Base-by-base conservation (phyloP, 108 stramenopile species). In the Nannochloropsis gaditana region DNA sequence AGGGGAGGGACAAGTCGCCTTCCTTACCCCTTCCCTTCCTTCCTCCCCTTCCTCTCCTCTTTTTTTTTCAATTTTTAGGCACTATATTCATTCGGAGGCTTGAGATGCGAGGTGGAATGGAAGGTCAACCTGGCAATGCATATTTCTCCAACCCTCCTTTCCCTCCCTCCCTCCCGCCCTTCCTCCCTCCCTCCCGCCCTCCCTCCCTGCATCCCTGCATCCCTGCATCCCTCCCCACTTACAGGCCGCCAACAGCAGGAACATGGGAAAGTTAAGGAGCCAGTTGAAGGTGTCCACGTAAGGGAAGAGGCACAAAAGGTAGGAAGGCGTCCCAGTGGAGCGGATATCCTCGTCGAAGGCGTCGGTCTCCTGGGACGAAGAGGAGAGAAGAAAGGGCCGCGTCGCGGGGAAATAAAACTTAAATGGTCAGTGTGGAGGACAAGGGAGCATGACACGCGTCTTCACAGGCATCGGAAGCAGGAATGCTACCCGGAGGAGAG, bases 101-200 rank as follows among this genome's bases (percentile, higher is more conserved):
- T 15, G 47, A 50, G 15, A 0, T 15, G 31, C 31, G 82, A 95
- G 91, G 85, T 94, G 95, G 50, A 95, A 84, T 79, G 95, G 96
- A 80, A 96, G 92, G 42, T 95, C 88, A 89, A 95, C 95, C 85
- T 95, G 94, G 44, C 90, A 89, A 50, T 50, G 1, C 10, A 50
- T 50, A 50, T 50, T 10, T 15, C 10, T 50, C 47, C 47, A 15
- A 50, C 47, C 47, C 47, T 15, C 15, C 47, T 15, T 15, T 50
- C 47, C 47, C 47, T 50, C 47, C 31, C 47, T 50, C 47, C 47
- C 47, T 50, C 47, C 47, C 47, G 47, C 47, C 47, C 15, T 50
- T 11, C 11, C 47, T 11, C 15, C 11, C 47, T 50, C 10, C 47
- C 47, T 50, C 47, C 47, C 15, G 0, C 31, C 31, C 31, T 31